These are phyloP conservation scores for Macrophomina pseudophaseolina DNA, from an alignment of 2,329 filamentous ascomycete species.

Conservation along the genomic window DNA sequence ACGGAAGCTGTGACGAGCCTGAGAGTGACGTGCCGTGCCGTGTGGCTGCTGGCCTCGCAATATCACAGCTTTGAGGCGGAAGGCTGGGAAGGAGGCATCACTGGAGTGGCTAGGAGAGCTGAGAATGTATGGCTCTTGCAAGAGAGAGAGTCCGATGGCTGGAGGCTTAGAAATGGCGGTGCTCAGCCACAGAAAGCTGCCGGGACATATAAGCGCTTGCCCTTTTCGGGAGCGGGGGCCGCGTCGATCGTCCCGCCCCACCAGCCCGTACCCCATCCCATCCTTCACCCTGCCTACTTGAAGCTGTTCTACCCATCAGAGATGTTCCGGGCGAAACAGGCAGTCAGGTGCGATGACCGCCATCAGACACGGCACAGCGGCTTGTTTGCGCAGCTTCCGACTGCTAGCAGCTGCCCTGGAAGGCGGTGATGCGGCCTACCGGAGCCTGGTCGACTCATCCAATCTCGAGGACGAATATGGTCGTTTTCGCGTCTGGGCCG, in stretches of 20 bases:
- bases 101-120: not conserved
- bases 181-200: not conserved
- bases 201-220: not conserved
- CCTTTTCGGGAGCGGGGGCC: not conserved
- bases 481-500: constrained; percentile 44
- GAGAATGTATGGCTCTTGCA: not conserved
- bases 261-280: no score
- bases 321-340: no score
- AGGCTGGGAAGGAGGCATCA: not conserved
- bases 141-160: not conserved
- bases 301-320: no score
- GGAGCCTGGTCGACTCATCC: constrained; percentile 33
- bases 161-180: constrained; percentile 8
- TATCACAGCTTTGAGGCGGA: not conserved
- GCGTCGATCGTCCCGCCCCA: not conserved
- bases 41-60: not conserved
- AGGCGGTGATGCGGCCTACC: constrained; percentile 28
- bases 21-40: not conserved
- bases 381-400: constrained; percentile 39
- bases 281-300: not conserved
- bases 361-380: constrained; percentile 39
- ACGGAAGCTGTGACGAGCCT: not conserved
- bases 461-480: constrained; percentile 44
- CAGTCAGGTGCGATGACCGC: constrained; percentile 27
- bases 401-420: constrained; percentile 33